phyloP scores from a whole-genome alignment of 495 filamentous ascomycete species.

The Penicillium pulvis region DNA sequence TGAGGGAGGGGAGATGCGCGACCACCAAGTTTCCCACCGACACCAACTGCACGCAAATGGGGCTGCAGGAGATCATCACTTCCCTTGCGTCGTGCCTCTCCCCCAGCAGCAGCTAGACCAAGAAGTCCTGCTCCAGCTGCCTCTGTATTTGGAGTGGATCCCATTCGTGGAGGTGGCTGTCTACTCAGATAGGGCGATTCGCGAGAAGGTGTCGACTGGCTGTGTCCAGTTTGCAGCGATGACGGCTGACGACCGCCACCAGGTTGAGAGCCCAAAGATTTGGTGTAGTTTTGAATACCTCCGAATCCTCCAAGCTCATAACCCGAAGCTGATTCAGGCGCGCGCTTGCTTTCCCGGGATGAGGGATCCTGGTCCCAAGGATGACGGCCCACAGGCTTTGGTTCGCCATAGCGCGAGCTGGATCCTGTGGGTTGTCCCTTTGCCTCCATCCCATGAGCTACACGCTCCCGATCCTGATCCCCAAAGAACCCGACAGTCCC shows the following conservation, averaged over 20 bases:
- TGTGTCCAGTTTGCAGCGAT: slow-evolving; percentile 39
- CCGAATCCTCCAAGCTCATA: slow-evolving; percentile 52
- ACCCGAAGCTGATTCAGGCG: slow-evolving; percentile 31
- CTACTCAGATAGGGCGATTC: slow-evolving; percentile 40
- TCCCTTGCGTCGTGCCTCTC: slow-evolving; percentile 53
- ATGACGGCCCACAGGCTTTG: slow-evolving; percentile 35
- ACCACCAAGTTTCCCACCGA: slow-evolving; percentile 50
- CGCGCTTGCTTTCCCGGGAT: slow-evolving; percentile 45
- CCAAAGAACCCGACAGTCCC: slow-evolving; percentile 45
- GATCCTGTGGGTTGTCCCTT: slow-evolving; percentile 32
- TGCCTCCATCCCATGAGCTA: slow-evolving; percentile 34
- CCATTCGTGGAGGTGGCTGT: slow-evolving; percentile 33
- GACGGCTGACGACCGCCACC: slow-evolving; percentile 36
- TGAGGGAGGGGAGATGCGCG: slow-evolving; percentile 81
- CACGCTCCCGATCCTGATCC: slow-evolving; percentile 36
- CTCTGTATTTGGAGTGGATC: slow-evolving; percentile 21
- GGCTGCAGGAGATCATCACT: slow-evolving; percentile 58
- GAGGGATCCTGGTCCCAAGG: slow-evolving; percentile 45
- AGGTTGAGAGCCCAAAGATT: slow-evolving; percentile 47
- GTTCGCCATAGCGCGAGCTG: slow-evolving; percentile 38
- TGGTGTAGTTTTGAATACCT: slow-evolving; percentile 51
- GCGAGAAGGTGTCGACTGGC: slow-evolving; percentile 37
- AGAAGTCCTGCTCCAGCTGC: slow-evolving; percentile 28
- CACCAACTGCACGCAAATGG: slow-evolving; percentile 45
- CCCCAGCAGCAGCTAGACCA: slow-evolving; percentile 29